Evolutionary conservation across 1,284 basidiomycete species (phyloP).

Genomic region (Meripilus lineatus): DNA sequence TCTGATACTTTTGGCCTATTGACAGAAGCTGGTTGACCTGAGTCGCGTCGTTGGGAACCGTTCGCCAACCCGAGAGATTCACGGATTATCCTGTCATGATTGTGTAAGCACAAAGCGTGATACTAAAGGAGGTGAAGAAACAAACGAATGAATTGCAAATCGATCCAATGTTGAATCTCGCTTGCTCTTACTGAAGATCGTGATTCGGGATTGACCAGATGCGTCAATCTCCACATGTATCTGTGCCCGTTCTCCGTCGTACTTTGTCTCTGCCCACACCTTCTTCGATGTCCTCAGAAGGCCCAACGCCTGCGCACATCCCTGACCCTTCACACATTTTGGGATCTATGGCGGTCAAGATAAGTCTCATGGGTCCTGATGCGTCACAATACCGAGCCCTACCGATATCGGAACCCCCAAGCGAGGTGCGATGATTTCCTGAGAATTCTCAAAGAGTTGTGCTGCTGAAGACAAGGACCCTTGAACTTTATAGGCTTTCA

Average conservation of each 20-base stretch:
- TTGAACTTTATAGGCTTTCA: conserved; percentile 47
- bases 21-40: background rate
- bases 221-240: conserved; percentile 65
- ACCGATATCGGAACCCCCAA: conserved; percentile 57
- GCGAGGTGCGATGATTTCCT: conserved; percentile 19
- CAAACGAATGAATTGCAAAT: conserved; percentile 59
- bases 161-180: conserved; percentile 77
- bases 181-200: conserved; percentile 82
- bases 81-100: conserved; percentile 34
- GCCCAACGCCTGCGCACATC: conserved; percentile 50
- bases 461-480: conserved; percentile 59
- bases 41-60: conserved; percentile 4
- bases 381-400: too few relatives aligned
- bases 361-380: background rate
- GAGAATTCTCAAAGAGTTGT: conserved; percentile 31
- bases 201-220: conserved; percentile 43
- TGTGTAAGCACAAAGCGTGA: background rate
- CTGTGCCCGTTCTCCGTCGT: conserved; percentile 87
- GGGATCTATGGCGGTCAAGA: conserved; percentile 53
- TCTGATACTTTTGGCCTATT: conserved; percentile 27
- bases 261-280: conserved; percentile 86
- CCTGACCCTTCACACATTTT: conserved; percentile 70
- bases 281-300: conserved; percentile 38
- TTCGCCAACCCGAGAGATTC: conserved; percentile 51
- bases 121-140: conserved; percentile 6